phyloP scores from a whole-genome alignment of 2,329 filamentous ascomycete genomes.

The Alternaria sp. region DNA sequence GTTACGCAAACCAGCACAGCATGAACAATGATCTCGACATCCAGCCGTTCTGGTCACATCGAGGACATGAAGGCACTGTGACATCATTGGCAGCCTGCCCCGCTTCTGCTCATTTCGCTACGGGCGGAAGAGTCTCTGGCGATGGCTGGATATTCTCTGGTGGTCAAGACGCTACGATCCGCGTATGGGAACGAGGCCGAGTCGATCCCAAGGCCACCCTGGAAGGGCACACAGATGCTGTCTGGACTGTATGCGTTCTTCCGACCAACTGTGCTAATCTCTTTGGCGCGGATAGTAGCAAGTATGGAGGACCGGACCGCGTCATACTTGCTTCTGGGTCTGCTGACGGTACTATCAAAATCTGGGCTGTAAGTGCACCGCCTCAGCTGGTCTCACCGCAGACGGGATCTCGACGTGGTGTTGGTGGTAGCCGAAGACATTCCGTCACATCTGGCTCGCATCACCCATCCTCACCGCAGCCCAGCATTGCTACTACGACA shows the following conservation, averaged over 20 bases:
- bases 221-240: conserved; percentile 92
- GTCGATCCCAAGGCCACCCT: conserved; percentile 95
- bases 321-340: conserved; percentile 90
- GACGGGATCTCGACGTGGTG: conserved; percentile 70
- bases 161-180: conserved; percentile 89
- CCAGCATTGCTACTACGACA: conserved; percentile 81
- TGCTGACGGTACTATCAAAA: conserved; percentile 87
- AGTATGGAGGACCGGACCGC: conserved; percentile 81
- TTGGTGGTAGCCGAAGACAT: conserved; percentile 80
- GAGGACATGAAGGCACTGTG: conserved; percentile 90
- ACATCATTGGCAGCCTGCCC: conserved; percentile 87
- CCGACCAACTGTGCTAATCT: conserved; percentile 81
- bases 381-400: conserved; percentile 85
- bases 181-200: conserved; percentile 93
- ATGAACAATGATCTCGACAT: conserved; percentile 85
- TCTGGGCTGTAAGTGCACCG: conserved; percentile 93
- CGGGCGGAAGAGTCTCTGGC: conserved; percentile 83
- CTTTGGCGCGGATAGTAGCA: conserved; percentile 74
- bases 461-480: conserved; percentile 88
- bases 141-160: conserved; percentile 99
- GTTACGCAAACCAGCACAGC: conserved; percentile 69
- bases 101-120: conserved; percentile 85
- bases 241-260: conserved; percentile 93
- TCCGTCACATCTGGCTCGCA: conserved; percentile 94
- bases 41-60: conserved; percentile 90